A percentile compares a stretch with the other conserved stretches of the same genome.
Evolutionary conservation across 2,329 filamentous ascomycete species (phyloP).

Genomic region (Chaetothyriales sp.): DNA sequence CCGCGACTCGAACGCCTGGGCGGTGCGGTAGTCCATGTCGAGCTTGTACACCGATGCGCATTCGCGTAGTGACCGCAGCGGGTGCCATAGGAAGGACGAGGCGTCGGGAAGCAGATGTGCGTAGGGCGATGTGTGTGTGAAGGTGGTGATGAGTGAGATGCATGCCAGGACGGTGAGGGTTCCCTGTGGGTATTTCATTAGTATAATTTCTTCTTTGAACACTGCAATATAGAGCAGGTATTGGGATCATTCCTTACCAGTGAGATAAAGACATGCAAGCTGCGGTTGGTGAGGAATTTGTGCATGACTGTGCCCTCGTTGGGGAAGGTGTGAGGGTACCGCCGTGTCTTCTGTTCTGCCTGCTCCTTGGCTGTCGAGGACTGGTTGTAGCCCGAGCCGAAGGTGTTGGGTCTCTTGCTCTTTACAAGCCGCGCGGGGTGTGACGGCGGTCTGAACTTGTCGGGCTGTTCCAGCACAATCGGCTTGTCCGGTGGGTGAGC

Average conservation of each 20-base stretch:
- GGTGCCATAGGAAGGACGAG: constrained; percentile 53
- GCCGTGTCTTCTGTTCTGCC: constrained; percentile 48
- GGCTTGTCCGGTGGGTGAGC: constrained; percentile 31
- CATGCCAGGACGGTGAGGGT: constrained; percentile 19
- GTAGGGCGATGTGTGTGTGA: constrained; percentile 50
- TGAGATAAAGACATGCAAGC: constrained; percentile 68
- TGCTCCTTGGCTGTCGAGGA: constrained; percentile 43
- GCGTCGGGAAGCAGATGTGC: constrained; percentile 60
- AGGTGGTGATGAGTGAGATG: constrained; percentile 19
- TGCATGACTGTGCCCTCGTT: constrained; percentile 66
- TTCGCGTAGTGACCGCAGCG: constrained; percentile 49
- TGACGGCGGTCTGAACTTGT: constrained; percentile 82
- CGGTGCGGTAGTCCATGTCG: constrained; percentile 57
- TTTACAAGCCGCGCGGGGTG: constrained; percentile 57
- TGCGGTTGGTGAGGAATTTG: constrained; percentile 65
- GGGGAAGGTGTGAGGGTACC: constrained; percentile 83
- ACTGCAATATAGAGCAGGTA: not conserved
- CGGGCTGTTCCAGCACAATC: constrained; percentile 67
- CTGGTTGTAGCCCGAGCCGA: constrained; percentile 42
- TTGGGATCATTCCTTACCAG: constrained; percentile 42
- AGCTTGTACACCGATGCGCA: constrained; percentile 59
- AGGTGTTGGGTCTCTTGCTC: constrained; percentile 52
- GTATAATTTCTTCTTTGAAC: too few relatives aligned
- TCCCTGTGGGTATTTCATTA: constrained; percentile 29
- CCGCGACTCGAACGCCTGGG: constrained; percentile 55